Evolutionary conservation across 345 rosid genomes (phyloP).

Genomic region (Adansonia digitata): DNA sequence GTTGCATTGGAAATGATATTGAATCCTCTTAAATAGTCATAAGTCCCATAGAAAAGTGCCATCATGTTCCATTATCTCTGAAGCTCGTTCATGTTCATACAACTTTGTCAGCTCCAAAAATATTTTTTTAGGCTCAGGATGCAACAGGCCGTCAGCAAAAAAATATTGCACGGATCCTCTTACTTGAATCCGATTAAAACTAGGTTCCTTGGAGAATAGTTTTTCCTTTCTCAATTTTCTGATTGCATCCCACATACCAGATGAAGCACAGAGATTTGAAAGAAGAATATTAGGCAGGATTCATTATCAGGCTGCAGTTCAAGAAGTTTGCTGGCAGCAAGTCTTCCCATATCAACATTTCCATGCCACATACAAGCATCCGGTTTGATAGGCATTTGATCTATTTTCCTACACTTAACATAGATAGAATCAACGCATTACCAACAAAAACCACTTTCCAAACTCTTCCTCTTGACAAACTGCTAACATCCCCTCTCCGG

Average conservation of each 20-base stretch:
- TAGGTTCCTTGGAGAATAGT: constrained; percentile 33
- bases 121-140: constrained; percentile 25
- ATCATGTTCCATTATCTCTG: neutral
- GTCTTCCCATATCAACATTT: constrained; percentile 31
- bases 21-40: neutral
- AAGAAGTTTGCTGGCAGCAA: constrained; percentile 41
- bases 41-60: neutral
- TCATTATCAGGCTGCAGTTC: constrained; percentile 38
- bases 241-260: constrained; percentile 35
- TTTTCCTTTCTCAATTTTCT: constrained; percentile 39
- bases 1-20: neutral
- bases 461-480: constrained; percentile 29
- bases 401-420: constrained; percentile 25
- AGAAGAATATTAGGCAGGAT: constrained; percentile 35
- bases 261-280: constrained; percentile 44
- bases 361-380: constrained; percentile 41
- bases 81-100: constrained; percentile 21
- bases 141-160: constrained; percentile 27
- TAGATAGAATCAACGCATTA: constrained; percentile 37
- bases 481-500: constrained; percentile 21
- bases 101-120: constrained; percentile 21
- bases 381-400: constrained; percentile 36
- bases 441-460: constrained; percentile 27
- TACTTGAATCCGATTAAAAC: constrained; percentile 37
- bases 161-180: constrained; percentile 25